These are phyloP conservation scores for Lentinula sp. DNA, from an alignment of 768 basidiomycete species.

Conservation along the genomic window DNA sequence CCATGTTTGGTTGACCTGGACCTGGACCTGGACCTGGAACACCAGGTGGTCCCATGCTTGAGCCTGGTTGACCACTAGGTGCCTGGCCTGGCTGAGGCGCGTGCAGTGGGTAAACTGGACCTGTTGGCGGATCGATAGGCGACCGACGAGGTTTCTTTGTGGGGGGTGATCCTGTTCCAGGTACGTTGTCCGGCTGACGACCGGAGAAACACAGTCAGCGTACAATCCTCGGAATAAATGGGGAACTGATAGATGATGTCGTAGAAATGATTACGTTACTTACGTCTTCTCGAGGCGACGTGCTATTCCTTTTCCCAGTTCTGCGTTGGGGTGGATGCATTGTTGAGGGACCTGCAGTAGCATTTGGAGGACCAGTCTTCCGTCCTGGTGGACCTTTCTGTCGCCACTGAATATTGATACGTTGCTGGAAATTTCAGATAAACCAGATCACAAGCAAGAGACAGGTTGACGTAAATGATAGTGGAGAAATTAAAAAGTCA, in stretches of 20 bases:
- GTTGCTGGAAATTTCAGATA: slow-evolving; percentile 21
- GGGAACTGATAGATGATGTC: slow-evolving; percentile 1
- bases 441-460: neutral
- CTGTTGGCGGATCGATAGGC: slow-evolving; percentile 30
- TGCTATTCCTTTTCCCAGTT: slow-evolving; percentile 48
- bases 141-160: slow-evolving; percentile 51
- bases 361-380: slow-evolving; percentile 27
- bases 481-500: slow-evolving; percentile 7
- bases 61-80: slow-evolving; percentile 12
- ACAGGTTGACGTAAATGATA: neutral
- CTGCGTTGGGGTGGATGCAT: slow-evolving; percentile 21
- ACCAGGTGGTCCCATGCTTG: slow-evolving; percentile 6
- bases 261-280: slow-evolving; percentile 23
- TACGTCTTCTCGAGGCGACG: slow-evolving; percentile 60
- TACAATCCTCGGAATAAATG: slow-evolving; percentile 3
- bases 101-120: slow-evolving; percentile 22
- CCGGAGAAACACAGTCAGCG: neutral
- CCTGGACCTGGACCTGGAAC: slow-evolving; percentile 22
- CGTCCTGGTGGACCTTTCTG: slow-evolving; percentile 5
- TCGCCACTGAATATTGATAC: slow-evolving; percentile 24
- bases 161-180: slow-evolving; percentile 48
- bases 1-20: slow-evolving; percentile 30
- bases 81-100: slow-evolving; percentile 19
- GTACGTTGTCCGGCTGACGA: slow-evolving; percentile 38
- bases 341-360: slow-evolving; percentile 37